Conservation (phyloP, 345 rosid species). For the Pugionium cornutum region DNA sequence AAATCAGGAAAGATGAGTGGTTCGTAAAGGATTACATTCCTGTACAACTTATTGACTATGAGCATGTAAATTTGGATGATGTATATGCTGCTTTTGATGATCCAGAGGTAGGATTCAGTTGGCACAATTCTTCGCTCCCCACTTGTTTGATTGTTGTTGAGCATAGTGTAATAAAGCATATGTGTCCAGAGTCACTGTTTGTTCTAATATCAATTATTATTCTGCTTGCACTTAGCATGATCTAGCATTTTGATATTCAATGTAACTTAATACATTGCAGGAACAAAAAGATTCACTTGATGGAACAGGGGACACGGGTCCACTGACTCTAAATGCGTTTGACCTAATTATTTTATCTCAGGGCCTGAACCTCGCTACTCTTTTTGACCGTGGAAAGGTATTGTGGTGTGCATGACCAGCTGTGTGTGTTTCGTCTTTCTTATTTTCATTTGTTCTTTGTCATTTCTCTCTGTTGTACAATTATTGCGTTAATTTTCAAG, state of each 20-base stretch:
- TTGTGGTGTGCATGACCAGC: conserved; percentile 1
- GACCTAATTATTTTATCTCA: conserved; percentile 90
- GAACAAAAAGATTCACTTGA: conserved; percentile 56
- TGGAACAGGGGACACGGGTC: conserved; percentile 63
- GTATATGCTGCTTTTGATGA: conserved; percentile 88
- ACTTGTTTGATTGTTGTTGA: conserved; percentile 5
- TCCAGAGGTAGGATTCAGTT: conserved; percentile 60
- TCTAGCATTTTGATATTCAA: background rate
- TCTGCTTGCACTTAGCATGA: background rate
- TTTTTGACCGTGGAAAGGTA: conserved; percentile 93
- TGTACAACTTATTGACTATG: conserved; percentile 69
- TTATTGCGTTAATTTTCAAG: conserved; percentile 1
- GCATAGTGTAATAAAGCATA: conserved; percentile 14
- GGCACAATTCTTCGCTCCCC: background rate
- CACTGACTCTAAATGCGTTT: conserved; percentile 88
- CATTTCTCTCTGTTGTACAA: conserved; percentile 1
- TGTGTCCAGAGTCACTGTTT: background rate
- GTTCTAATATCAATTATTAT: background rate
- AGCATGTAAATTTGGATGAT: conserved; percentile 93
- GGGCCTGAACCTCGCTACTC: conserved; percentile 89
- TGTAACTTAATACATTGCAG: conserved; percentile 43
- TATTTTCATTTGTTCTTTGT: conserved; percentile 16
- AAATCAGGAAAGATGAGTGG: conserved; percentile 84
- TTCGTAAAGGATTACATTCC: conserved; percentile 68
- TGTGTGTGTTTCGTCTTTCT: conserved; percentile 6